These are phyloP conservation scores for Trifolium fragiferum DNA, from an alignment of 306 rosid species.

Conservation along the genomic window DNA sequence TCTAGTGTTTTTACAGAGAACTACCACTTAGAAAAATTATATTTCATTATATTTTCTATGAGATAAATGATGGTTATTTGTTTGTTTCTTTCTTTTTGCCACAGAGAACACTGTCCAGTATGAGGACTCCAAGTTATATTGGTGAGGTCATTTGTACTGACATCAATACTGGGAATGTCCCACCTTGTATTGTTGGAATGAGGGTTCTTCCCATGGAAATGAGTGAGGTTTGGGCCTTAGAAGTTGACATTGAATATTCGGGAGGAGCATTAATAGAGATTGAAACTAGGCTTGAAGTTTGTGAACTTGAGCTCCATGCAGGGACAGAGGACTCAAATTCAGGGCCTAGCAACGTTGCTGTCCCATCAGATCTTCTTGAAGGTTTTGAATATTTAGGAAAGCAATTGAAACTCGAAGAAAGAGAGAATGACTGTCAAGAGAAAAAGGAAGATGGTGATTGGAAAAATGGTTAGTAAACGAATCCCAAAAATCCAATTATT, in stretches of 20 bases:
- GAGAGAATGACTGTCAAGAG: constrained; percentile 50
- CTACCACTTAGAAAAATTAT: neutral
- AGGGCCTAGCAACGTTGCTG: constrained; percentile 57
- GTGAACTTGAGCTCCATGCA: constrained; percentile 65
- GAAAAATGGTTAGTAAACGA: constrained; percentile 54
- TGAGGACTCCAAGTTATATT: constrained; percentile 81
- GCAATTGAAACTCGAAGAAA: constrained; percentile 64
- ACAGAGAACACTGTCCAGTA: constrained; percentile 71
- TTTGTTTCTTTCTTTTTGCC: neutral
- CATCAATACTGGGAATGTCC: constrained; percentile 72
- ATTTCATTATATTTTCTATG: constrained; percentile 15
- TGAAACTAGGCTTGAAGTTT: constrained; percentile 85
- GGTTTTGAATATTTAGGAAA: constrained; percentile 68
- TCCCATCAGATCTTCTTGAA: constrained; percentile 75
- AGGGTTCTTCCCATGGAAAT: constrained; percentile 84
- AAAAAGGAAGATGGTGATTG: constrained; percentile 58
- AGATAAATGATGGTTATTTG: constrained; percentile 26
- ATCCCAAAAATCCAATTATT: constrained; percentile 28
- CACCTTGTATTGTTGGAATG: constrained; percentile 77
- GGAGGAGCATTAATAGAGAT: constrained; percentile 76
- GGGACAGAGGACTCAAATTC: constrained; percentile 52
- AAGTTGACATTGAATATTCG: constrained; percentile 83
- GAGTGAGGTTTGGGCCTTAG: constrained; percentile 85
- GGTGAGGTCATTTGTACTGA: constrained; percentile 82
- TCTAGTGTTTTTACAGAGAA: constrained; percentile 48